phyloP scores from a whole-genome alignment of 75 land plant species.

The Ceratopteris richardii region DNA sequence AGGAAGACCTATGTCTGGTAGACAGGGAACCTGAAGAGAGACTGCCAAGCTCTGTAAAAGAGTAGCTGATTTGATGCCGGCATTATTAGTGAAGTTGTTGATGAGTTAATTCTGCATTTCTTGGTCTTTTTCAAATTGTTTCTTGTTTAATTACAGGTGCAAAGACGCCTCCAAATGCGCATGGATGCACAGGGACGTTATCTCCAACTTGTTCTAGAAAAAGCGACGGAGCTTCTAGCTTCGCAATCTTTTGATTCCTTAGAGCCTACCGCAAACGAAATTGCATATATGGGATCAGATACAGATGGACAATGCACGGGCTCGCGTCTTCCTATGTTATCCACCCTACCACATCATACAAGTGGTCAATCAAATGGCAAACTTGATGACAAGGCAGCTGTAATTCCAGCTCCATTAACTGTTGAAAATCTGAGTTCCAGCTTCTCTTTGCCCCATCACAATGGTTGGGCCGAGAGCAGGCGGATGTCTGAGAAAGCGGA shows the following conservation, averaged over 20 bases:
- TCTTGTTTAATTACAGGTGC: constrained; percentile 17
- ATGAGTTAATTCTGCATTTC: too few species aligned
- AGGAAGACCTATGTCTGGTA: too few species aligned
- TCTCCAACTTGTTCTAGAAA: constrained; percentile 27
- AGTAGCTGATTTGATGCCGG: too few species aligned
- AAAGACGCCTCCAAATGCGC: constrained; percentile 27
- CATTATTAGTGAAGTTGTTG: too few species aligned
- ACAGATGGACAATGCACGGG: neutral
- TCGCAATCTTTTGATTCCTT: constrained; percentile 11
- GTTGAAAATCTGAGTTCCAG: too few species aligned
- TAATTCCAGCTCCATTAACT: too few species aligned
- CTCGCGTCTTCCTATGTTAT: neutral
- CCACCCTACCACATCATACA: too few species aligned
- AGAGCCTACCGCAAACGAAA: constrained; percentile 1
- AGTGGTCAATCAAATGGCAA: too few species aligned
- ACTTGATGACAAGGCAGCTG: too few species aligned
- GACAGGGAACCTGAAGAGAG: too few species aligned
- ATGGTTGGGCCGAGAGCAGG: neutral
- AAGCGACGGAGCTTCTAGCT: constrained; percentile 23
- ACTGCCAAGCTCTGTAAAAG: too few species aligned
- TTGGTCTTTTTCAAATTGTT: neutral
- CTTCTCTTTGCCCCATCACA: neutral
- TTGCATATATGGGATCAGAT: neutral
- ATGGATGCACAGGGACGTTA: constrained; percentile 37
- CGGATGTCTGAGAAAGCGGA: neutral